Evolutionary conservation across 805 yeast species (phyloP), one percentile per base, ranked within the genome.

Genomic region (Kodamaea kakaduensis): DNA sequence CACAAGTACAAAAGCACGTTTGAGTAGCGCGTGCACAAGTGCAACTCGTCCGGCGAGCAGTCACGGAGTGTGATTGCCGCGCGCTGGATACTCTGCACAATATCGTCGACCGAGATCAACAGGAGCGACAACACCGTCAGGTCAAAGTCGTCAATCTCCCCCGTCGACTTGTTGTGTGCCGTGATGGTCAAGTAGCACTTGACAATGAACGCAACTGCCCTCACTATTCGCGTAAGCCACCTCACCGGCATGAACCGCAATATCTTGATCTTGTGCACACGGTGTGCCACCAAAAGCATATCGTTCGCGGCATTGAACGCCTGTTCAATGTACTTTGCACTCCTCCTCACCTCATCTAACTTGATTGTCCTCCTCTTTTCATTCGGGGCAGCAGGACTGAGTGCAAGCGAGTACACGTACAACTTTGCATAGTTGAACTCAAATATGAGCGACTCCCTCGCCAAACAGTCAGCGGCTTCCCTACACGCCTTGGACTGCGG

Each of bases 11-110:
- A 71, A 47, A 86, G 59, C 34, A 84, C 82, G 9, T 84, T 81
- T 9, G 88, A 79, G 51, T 86, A 86, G 32, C 94, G 63, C 0
- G 85, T 77, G 54, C 94, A 82, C 20, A 88, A 64, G 61, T 88
- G 96, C 25, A 88, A 64, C 44, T 86, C 94, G 59, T 88, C 96
- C 0, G 96, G 96, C 1, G 95, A 75, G 17, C 95, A 83, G 47
- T 84, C 94, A 38, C 87, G 60, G 24, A 88, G 59, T 1, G 82
- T 79, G 10, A 77, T 69, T 0, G 96, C 90, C 1, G 89, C 81
- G 35, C 71, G 71, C 42, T 80, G 84, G 35, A 88, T 77, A 25
- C 79, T 71, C 17, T 70, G 69, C 10, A 84, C 65, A 10, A 84
- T 80, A 39, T 84, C 90, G 35, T 82, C 87, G 2, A 76, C 69